phyloP scores from a whole-genome alignment of 2,329 filamentous ascomycete genomes.

The Metarhizium brunneum region DNA sequence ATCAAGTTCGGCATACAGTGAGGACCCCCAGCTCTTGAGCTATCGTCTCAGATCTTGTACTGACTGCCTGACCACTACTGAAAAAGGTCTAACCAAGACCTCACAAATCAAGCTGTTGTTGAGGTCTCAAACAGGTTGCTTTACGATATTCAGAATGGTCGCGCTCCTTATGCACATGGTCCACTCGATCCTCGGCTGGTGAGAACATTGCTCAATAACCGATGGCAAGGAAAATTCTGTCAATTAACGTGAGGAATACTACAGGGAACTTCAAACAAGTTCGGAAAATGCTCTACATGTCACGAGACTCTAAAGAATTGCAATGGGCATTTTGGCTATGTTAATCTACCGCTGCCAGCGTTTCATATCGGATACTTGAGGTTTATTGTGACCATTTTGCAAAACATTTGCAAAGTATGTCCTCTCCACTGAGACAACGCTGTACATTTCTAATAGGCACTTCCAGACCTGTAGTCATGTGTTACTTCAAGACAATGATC shows the following conservation, averaged over 20 bases:
- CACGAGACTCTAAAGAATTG: conserved; percentile 58
- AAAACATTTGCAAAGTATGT: conserved; percentile 79
- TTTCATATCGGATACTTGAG: conserved; percentile 96
- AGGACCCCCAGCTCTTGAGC: not conserved
- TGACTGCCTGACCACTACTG: not conserved
- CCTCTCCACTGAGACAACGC: not conserved
- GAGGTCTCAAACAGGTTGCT: conserved; percentile 88
- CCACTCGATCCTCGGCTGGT: conserved; percentile 77
- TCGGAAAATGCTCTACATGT: conserved; percentile 70
- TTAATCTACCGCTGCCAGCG: conserved; percentile 81
- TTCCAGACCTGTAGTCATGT: conserved; percentile 31
- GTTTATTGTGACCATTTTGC: conserved; percentile 81
- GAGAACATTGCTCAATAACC: conserved; percentile 8
- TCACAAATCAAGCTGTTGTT: conserved; percentile 87
- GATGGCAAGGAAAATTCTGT: not conserved
- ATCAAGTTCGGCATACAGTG: conserved; percentile 92
- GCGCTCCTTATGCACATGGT: conserved; percentile 68
- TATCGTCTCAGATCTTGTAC: not conserved
- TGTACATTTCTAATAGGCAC: not conserved
- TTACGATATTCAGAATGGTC: conserved; percentile 77
- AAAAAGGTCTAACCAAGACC: conserved; percentile 42
- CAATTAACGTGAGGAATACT: not conserved
- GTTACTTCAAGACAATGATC: conserved; percentile 69
- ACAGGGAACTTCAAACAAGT: conserved; percentile 52
- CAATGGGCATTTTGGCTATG: conserved; percentile 90